Base-by-base conservation (phyloP, 2,329 filamentous ascomycete species). In the Cercospora nicotianae region DNA sequence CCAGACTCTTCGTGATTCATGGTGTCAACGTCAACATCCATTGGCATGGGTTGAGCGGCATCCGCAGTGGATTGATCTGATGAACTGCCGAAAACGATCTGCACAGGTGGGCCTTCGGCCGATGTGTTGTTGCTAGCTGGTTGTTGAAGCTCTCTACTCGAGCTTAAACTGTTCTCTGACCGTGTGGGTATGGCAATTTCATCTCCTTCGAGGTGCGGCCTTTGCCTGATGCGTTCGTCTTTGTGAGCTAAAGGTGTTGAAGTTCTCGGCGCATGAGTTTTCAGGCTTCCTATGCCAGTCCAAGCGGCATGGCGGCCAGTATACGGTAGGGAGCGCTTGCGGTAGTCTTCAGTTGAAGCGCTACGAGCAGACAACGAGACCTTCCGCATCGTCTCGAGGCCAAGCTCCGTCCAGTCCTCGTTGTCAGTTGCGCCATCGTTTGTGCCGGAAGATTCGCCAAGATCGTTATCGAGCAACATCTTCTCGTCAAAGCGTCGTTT, bases 381-480 rank as follows among this genome's bases (percentile, higher is more conserved):
- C 80, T 84, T 89, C 81, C 94, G 89, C 73, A 97, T 86, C 72
- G 92, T 92, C 64, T 91, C 93, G 31, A 94, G 92, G 63, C 93
- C 94, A 70, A 97, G 91, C 63, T 91, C 89, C 59, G 91, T 92
- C 94, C 94, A 97, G 80, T 98, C 94, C 80, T 98, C 94, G 77
- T 97, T 93, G 77, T 98, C 95, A 18, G 95, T 98, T 68, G 91
- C 87, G 18, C 55, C 55, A 77, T 97, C 92, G 70, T 83, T 80
- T 12, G 72, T 60, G 6, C 71, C 73, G 20, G 72, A 72, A 26
- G 70, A 71, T 28, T 65, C 53, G 28, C 31, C 59, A 13, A 70
- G 75, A 30, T 72, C 69, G 20, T 91, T 85, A 75, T 92, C 90
- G 60, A 93, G 86, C 69, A 94, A 97, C 94, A 98, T 98, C 79